These are phyloP conservation scores for Ambrosia artemisiifolia DNA, from an alignment of 129 eudicot species.

Conservation along the genomic window DNA sequence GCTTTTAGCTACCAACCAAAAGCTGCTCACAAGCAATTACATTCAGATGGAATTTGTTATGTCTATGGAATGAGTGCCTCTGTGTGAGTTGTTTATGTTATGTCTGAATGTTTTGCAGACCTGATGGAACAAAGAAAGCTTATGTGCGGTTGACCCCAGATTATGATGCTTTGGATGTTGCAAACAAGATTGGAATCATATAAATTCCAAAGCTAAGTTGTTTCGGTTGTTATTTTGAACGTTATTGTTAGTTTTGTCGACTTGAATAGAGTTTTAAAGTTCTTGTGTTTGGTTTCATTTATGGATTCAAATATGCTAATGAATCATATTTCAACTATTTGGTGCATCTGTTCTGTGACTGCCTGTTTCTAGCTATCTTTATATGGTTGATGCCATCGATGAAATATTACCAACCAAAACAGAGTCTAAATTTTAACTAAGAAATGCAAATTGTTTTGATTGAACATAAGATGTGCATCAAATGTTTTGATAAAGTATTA, in stretches of 20 bases:
- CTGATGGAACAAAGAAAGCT: slow-evolving; percentile 63
- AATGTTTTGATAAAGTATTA: too few species aligned
- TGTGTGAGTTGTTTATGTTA: not conserved
- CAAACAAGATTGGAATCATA: slow-evolving; percentile 62
- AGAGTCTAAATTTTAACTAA: too few species aligned
- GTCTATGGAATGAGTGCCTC: not conserved
- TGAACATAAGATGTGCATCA: too few species aligned
- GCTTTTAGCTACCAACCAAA: too few species aligned
- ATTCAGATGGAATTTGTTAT: too few species aligned
- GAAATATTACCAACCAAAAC: too few species aligned
- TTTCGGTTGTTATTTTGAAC: slow-evolving; percentile 10
- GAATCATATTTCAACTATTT: slow-evolving; percentile 17
- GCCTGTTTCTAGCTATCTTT: too few species aligned
- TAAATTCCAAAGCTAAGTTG: not conserved
- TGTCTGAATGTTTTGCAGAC: slow-evolving; percentile 28
- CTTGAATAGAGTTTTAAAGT: slow-evolving; percentile 13
- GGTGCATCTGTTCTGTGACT: not conserved
- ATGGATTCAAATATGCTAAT: slow-evolving; percentile 24
- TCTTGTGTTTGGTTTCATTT: slow-evolving; percentile 18
- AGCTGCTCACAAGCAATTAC: too few species aligned
- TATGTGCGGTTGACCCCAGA: slow-evolving; percentile 57
- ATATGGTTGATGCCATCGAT: too few species aligned
- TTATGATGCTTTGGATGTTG: slow-evolving; percentile 61
- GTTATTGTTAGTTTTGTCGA: slow-evolving; percentile 26
- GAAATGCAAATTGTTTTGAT: too few species aligned